Base-by-base conservation (phyloP, 2,329 filamentous ascomycete species). In the Ascochyta fabae region DNA sequence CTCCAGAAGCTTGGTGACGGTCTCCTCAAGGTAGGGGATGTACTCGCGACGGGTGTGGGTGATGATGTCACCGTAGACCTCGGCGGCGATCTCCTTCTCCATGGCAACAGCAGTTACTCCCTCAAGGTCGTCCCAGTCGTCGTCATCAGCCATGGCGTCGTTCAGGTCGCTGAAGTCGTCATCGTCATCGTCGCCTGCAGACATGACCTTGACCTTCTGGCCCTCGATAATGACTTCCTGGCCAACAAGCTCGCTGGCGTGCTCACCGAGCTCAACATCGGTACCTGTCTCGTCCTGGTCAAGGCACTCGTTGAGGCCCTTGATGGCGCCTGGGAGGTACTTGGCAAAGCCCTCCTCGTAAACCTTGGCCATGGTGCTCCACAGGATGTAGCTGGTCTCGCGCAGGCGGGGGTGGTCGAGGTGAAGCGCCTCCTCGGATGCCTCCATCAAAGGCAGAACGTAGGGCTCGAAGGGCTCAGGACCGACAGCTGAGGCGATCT, bases 341-440 rank as follows among this genome's bases (percentile, higher is more conserved):
- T 90, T 87, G 53, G 86, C 85, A 60, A 96, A 94, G 50, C 92
- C 83, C 70, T 91, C 89, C 68, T 89, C 88, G 77, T 98, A 98
- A 9, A 98, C 92, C 80, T 96, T 96, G 60, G 94, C 90, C 73
- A 99, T 87, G 36, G 91, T 92, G 63, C 91, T 92, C 94, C 95
- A 99, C 50, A 99, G 84, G 60, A 98, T 96, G 79, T 96, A 99
- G 74, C 92, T 96, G 59, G 92, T 97, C 81, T 99, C 95, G 77
- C 92, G 91, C 47, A 98, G 86, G 53, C 93, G 86, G 38, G 93
- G 90, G 79, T 97, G 93, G 67, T 92, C 93, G 3, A 99, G 87
- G 66, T 89, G 83, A 2, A 98, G 84, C 51, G 90, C 93, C 77
- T 97, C 93, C 78, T 97, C 93, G 64, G 91, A 96, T 13, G 94